Base-by-base conservation (phyloP, 176 grass and related monocot genomes). In the Lolium rigidum region DNA sequence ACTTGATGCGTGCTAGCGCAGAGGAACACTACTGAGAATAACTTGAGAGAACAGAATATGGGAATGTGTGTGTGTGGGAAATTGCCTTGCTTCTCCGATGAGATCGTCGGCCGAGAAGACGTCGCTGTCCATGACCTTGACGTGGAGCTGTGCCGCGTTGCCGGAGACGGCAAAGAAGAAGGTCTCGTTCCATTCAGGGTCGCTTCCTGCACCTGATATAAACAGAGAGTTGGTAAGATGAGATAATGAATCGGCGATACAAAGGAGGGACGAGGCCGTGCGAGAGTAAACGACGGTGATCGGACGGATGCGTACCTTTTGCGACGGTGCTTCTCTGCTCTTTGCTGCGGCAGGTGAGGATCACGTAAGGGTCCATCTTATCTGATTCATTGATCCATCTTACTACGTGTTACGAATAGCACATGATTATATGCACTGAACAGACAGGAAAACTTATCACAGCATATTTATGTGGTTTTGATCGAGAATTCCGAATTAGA, bases 111-210 rank as follows among this genome's bases (percentile, higher is more conserved):
- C 73, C 0, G 89, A 86, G 41, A 88, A 1, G 54, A 79, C 39
- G 63, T 98, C 91, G 20, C 84, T 95, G 84, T 98, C 95, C 93
- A 98, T 95, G 59, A 98, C 80, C 89, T 98, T 95, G 70, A 98
- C 61, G 31, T 21, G 70, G 20, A 98, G 85, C 55, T 91, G 81
- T 0, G 78, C 47, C 37, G 82, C 28, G 35, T 61, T 69, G 28
- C 81, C 84, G 37, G 93, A 92, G 64, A 95, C 67, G 2, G 46
- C 85, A 84, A 98, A 98, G 21, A 95, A 21, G 79, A 98, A 98
- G 77, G 78, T 98, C 81, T 98, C 91, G 4, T 98, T 95, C 93
- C 96, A 98, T 73, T 98, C 93, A 60, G 93, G 96, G 7, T 95
- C 90, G 49, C 74, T 86, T 50, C 91, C 91, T 71, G 82, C 88